Base-by-base conservation (phyloP, 805 yeast genomes). In the Saturnispora dispora region DNA sequence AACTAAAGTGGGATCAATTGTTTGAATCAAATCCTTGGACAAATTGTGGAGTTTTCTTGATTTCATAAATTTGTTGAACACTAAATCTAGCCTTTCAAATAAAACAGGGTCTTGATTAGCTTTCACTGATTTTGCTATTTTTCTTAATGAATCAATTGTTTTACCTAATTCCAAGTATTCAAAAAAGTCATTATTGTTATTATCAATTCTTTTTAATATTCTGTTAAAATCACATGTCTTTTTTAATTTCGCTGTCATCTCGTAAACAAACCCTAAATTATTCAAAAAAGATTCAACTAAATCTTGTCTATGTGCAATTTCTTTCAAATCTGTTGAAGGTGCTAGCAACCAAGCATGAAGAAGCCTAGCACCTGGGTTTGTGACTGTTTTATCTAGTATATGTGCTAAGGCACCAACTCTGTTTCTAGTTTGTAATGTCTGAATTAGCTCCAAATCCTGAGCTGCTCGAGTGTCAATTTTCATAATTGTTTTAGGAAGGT, bases 381-480 rank as follows among this genome's bases (percentile, higher is more conserved):
- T 88, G 3, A 77, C 79, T 0, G 98, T 91, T 48, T 84, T 70
- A 52, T 79, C 77, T 3, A 93, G 76, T 0, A 85, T 75, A n/a
- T 79, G 77, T 5, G 87, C 70, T 22, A 91, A 65, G 0, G 96
- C 82, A 0, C 96, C 96, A 7, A 73, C 74, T n/a, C 66, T 70
- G 15, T 79, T 74, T 13, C 76, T 74, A 9, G 78, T 76, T 52
- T 86, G 67, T 6, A 80, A 75, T 0, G 88, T 81, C 48, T 71
- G 68, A 45, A 78, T 77, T 23, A 89, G 66, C 60, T 89, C 96
- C 32, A 89, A 70, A 4, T 91, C 88, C 45, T 82, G 82, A 15
- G 86, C 72, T 0, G 95, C 86, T 51, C 90, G 68, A 0, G 91
- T 73, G 61, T 91, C 98, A 62, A 91, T 83, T 53, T 84, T 87